Conservation (phyloP, 345 rosid genomes). For the Abelmoschus esculentus region DNA sequence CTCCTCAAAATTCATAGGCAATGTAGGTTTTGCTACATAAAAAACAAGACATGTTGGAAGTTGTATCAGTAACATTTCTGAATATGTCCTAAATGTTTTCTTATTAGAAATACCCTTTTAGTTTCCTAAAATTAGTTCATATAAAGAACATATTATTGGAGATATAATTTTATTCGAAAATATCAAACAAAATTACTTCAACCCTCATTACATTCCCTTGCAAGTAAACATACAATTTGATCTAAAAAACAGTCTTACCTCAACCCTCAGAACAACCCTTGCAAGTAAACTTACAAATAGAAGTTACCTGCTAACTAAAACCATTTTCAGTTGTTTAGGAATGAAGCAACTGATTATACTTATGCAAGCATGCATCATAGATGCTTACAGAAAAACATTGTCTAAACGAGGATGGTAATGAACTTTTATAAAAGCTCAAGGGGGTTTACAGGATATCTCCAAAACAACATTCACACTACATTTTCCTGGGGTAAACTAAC, state of each 20-base stretch:
- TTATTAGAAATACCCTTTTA: neutral
- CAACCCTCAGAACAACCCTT: neutral
- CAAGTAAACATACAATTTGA: neutral
- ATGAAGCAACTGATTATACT: neutral
- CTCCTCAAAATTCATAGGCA: slow-evolving; percentile 83
- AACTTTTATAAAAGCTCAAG: neutral
- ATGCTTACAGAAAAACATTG: too few species aligned
- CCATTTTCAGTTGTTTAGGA: neutral
- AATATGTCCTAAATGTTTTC: slow-evolving; percentile 2
- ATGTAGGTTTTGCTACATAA: slow-evolving; percentile 68
- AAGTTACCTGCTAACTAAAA: neutral
- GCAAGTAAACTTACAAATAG: neutral
- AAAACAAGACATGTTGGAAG: slow-evolving; percentile 10
- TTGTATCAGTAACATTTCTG: slow-evolving; percentile 1
- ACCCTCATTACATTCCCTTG: neutral
- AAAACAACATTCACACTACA: neutral
- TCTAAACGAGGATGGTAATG: neutral
- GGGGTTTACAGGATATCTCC: neutral
- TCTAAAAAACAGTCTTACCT: too few species aligned
- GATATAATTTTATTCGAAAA: neutral
- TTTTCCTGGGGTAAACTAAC: neutral
- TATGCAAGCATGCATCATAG: neutral
- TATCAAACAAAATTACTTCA: neutral
- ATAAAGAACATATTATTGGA: neutral
- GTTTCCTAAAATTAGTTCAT: neutral